Base-by-base conservation (phyloP, 306 rosid genomes). In the Ammopiptanthus mongolicus region DNA sequence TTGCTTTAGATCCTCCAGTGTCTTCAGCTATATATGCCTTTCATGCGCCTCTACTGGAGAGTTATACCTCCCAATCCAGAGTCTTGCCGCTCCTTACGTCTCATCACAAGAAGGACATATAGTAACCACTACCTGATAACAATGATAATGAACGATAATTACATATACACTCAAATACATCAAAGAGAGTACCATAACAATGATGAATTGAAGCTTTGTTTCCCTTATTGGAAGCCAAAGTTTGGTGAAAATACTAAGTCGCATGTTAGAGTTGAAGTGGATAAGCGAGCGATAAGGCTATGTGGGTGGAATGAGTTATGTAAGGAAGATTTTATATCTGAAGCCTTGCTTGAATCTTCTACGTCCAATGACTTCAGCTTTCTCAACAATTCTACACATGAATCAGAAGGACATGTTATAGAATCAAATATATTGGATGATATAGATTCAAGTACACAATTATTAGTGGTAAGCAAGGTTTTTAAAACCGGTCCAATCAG, bases 51-150 rank as follows among this genome's bases (percentile, higher is more conserved):
- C 59, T 28, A 13, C 13, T 67, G 73, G 59, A 67, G 44, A 23
- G 25, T 67, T 28, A 58, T 47, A 47, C 14, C 59, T 3, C 15
- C 73, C 8, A 23, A 67, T 47, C 59, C 73, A 3, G 59, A 47
- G 15, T 25, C 73, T 47, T 58, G 73, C n/a, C 73, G 44, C 58
- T 47, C 73, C 41, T 46, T 66, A 46, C n/a, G 46, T 44, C 72
- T 66, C 39, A 44, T 39, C 13, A 44, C 72, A n/a, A 34, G 55
- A 2, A 36, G 14, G 53, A 34, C 71, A 13, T 53, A 65, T 65
- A 41, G 42, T 65, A 7, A 42, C 5, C n/a, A 19, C 12, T 65
- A 53, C 72, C 72, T 66, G 8, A 39, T 66, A 3, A 66, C 72
- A 66, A 23, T 66, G 72, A 44, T 66, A 44, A 44, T 66, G 72